Evolutionary conservation across 306 rosid genomes (phyloP), one percentile per base, ranked within the genome.

Genomic region (Gillenia trifoliata): DNA sequence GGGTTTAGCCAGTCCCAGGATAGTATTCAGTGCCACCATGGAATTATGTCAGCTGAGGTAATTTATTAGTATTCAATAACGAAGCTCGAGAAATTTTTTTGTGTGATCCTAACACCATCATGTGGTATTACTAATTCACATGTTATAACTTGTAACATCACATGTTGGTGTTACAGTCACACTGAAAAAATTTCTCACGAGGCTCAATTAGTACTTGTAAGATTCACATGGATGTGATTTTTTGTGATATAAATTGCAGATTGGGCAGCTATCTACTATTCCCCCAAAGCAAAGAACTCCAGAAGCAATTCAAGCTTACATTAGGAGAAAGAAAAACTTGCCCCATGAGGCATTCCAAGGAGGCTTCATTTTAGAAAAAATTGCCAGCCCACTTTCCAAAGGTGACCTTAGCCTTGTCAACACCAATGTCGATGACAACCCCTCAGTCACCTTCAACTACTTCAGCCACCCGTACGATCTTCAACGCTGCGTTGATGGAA

Each of bases 41-140:
- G 98, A 56, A 86, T 93, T 66, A 26, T 93, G 88, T 93, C 97
- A 22, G 94, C 98, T 65, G 98, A 93, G 97, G 98, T 91, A 16
- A 55, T 11, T 1, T 55, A 25, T 11, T 71, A 2, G 25, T 56
- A 20, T 52, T 70, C n/a, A 34, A 6, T 69, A 10, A 68, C 41
- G 33, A 66, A 11, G 33, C n/a, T 66, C 10, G 3, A 66, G 19
- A 50, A 50, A 2, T 55, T 55, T 9, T 55, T 8, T 9, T 4
- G 1, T 22, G 6, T 7, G 16, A 55, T 4, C 12, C 0, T 22
- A 3, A 55, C 61, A n/a, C 26, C 0, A 0, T 10, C 22, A 50
- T 2, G 56, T 50, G 22, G 8, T 55, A 25, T 55, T 22, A 55
- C 29, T 55, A 55, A 22, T 55, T 22, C 8, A 55, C 1, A 10